phyloP scores from a whole-genome alignment of 129 eudicot genomes.

The Escallonia herrerae region DNA sequence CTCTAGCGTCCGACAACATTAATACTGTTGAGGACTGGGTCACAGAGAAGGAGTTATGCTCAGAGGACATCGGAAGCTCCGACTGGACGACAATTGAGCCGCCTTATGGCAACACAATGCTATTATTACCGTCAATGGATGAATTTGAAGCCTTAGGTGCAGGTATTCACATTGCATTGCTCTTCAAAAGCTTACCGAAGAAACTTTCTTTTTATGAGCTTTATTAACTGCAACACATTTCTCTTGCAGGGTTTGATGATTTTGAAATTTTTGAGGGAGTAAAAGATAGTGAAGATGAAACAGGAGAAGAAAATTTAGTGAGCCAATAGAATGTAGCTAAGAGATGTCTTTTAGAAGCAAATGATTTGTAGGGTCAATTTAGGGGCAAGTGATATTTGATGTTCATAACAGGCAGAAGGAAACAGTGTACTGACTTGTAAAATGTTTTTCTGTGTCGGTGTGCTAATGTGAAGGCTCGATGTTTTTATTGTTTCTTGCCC shows the following conservation, averaged over 20 bases:
- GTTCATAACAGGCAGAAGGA: not conserved
- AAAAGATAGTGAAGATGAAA: slow-evolving; percentile 58
- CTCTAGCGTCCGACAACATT: slow-evolving; percentile 48
- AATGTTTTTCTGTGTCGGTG: not conserved
- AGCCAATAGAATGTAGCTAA: slow-evolving; percentile 21
- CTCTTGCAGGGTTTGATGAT: slow-evolving; percentile 73
- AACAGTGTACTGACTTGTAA: not conserved
- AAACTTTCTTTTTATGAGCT: too few species aligned
- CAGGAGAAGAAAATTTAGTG: slow-evolving; percentile 32
- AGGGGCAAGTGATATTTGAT: not conserved
- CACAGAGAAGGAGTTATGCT: slow-evolving; percentile 38
- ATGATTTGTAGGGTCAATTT: slow-evolving; percentile 8
- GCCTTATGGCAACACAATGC: slow-evolving; percentile 48
- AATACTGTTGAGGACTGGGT: slow-evolving; percentile 59
- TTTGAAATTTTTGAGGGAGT: slow-evolving; percentile 66
- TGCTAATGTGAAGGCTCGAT: not conserved
- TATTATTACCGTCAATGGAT: slow-evolving; percentile 49
- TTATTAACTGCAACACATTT: slow-evolving; percentile 2
- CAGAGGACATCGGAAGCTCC: slow-evolving; percentile 49
- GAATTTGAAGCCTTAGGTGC: slow-evolving; percentile 76
- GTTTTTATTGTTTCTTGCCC: not conserved
- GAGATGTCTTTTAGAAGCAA: not conserved
- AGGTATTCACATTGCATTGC: slow-evolving; percentile 38
- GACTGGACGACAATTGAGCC: slow-evolving; percentile 84
- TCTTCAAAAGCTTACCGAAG: not conserved